These are phyloP conservation scores for Fusarium xylarioides DNA, from an alignment of 2,329 filamentous ascomycete genomes.

Conservation along the genomic window DNA sequence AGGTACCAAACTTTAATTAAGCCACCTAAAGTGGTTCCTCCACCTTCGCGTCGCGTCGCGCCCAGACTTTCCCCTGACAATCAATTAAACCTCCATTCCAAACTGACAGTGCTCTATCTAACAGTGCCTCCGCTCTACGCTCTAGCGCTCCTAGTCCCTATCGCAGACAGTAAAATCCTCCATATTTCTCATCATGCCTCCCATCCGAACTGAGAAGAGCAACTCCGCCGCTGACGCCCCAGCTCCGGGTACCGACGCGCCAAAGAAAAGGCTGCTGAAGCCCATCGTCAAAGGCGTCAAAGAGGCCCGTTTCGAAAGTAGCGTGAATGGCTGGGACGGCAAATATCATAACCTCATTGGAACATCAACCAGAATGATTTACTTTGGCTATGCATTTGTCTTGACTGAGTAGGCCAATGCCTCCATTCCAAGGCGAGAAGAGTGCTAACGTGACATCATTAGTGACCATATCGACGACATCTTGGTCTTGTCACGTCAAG, in stretches of 20 bases:
- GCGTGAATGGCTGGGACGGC: background rate
- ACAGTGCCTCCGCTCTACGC: accelerated
- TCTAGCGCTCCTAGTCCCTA: background rate
- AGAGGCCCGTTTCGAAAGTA: background rate
- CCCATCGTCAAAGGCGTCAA: background rate
- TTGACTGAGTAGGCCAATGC: background rate
- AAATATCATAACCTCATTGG: background rate
- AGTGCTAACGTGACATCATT: accelerated
- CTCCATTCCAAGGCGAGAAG: background rate
- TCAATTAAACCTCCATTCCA: background rate
- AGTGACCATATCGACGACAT: background rate
- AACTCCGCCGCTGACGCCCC: background rate
- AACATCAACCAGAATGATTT: background rate
- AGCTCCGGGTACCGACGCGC: background rate
- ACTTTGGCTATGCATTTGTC: background rate
- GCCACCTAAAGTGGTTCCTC: background rate
- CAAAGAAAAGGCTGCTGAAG: background rate
- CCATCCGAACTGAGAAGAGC: background rate
- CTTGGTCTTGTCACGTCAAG: background rate
- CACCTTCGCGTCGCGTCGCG: background rate
- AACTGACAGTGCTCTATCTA: background rate
- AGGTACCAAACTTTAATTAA: too few relatives aligned
- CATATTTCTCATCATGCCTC: background rate
- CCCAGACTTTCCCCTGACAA: background rate
- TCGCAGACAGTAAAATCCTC: background rate